Conservation (phyloP, 2,329 filamentous ascomycete species). For the Hypocreales sp. region DNA sequence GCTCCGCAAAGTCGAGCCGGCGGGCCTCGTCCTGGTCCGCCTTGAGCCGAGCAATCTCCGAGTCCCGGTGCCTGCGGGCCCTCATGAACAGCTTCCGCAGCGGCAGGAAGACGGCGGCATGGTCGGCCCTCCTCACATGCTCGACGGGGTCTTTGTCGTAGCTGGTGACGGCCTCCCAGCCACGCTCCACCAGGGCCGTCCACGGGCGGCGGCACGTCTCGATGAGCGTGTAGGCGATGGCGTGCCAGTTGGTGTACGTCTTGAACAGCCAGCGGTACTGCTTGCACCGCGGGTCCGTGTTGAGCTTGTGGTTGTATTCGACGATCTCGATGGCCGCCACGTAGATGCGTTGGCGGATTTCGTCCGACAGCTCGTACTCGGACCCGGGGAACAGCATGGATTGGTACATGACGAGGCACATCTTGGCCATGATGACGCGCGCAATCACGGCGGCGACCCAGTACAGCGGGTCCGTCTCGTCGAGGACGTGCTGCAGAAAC, state of each 20-base stretch:
- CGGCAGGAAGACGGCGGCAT: slow-evolving; percentile 35
- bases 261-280: slow-evolving; percentile 34
- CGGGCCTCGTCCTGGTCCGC: slow-evolving; percentile 31
- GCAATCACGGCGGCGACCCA: slow-evolving; percentile 56
- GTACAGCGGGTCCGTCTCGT: slow-evolving; percentile 35
- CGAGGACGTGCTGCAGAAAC: slow-evolving; percentile 36
- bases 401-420: slow-evolving; percentile 65
- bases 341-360: slow-evolving; percentile 54
- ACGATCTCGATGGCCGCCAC: slow-evolving; percentile 59
- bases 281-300: slow-evolving; percentile 35
- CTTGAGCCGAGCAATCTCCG: slow-evolving; percentile 32
- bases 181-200: slow-evolving; percentile 33
- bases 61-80: slow-evolving; percentile 33
- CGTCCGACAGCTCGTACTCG: slow-evolving; percentile 39
- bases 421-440: slow-evolving; percentile 60
- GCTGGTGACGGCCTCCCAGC: slow-evolving; percentile 28
- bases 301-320: slow-evolving; percentile 50
- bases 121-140: slow-evolving; percentile 26
- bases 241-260: slow-evolving; percentile 36
- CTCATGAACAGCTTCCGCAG: slow-evolving; percentile 37
- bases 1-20: slow-evolving; percentile 32
- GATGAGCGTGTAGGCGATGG: slow-evolving; percentile 31
- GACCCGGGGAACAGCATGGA: slow-evolving; percentile 49
- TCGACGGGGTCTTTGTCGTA: slow-evolving; percentile 24
- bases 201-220: slow-evolving; percentile 30